These are phyloP conservation scores for Plectosphaerella sp. DNA, from an alignment of 2,329 filamentous ascomycete species.

Conservation along the genomic window DNA sequence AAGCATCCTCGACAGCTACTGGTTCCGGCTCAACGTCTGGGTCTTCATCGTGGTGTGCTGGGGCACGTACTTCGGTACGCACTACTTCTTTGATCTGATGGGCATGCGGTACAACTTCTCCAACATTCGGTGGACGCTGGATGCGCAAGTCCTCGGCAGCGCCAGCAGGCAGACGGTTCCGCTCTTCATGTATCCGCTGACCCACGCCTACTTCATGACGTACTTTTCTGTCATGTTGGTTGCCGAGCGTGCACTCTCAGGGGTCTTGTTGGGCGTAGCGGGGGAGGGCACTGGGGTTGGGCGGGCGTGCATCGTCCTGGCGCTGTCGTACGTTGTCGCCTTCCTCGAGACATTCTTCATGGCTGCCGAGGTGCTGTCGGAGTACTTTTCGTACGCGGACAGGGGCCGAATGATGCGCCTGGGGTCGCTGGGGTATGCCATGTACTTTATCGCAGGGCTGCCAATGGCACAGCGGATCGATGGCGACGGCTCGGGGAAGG, in stretches of 20 bases:
- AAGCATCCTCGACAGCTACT: constrained; percentile 3
- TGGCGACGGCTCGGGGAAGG: background rate
- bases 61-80: constrained; percentile 12
- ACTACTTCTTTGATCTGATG: constrained; percentile 15
- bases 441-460: constrained; percentile 11
- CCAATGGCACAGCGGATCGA: constrained; percentile 10
- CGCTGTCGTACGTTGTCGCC: constrained; percentile 8
- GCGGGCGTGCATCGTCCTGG: background rate
- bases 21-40: constrained; percentile 12
- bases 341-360: constrained; percentile 13
- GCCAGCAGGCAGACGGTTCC: constrained; percentile 8
- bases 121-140: constrained; percentile 4
- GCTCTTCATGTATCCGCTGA: constrained; percentile 12
- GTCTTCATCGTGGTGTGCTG: constrained; percentile 9
- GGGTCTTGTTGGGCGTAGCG: background rate
- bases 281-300: background rate
- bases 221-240: constrained; percentile 3
- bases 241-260: constrained; percentile 1
- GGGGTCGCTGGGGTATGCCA: constrained; percentile 12
- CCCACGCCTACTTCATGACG: constrained; percentile 13
- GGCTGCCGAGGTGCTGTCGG: constrained; percentile 6
- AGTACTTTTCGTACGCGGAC: constrained; percentile 8
- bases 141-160: constrained; percentile 7
- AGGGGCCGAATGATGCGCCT: constrained; percentile 7
- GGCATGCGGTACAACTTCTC: constrained; percentile 12